Evolutionary conservation across 495 filamentous ascomycete species (phyloP).

Genomic region (Letharia lupina): DNA sequence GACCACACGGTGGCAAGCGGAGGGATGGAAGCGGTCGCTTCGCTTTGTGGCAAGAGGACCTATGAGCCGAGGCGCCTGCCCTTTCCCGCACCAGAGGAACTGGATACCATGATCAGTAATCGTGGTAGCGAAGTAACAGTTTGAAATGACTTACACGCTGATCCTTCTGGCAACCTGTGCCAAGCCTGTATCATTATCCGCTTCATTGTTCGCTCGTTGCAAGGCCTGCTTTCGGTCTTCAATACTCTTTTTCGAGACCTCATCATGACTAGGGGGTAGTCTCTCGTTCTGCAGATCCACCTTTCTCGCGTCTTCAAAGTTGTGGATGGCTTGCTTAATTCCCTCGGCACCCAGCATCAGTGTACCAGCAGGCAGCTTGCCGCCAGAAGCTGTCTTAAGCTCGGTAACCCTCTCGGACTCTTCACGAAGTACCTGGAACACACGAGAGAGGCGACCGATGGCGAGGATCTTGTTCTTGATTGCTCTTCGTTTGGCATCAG

Average conservation of each 20-base stretch:
- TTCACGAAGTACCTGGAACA: conserved; percentile 96
- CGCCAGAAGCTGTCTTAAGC: conserved; percentile 91
- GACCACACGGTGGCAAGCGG: not conserved
- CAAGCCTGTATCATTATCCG: conserved; percentile 82
- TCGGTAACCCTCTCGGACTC: conserved; percentile 95
- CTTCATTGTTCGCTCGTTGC: conserved; percentile 73
- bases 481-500: conserved; percentile 84
- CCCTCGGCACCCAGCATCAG: conserved; percentile 97
- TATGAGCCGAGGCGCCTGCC: conserved; percentile 17
- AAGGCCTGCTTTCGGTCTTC: conserved; percentile 73
- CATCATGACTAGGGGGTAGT: conserved; percentile 84
- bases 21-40: not conserved
- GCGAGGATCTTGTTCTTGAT: conserved; percentile 99
- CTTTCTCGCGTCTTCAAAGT: conserved; percentile 95
- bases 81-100: conserved; percentile 25
- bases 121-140: not conserved
- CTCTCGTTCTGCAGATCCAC: conserved; percentile 96
- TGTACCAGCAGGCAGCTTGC: conserved; percentile 86
- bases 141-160: conserved; percentile 73
- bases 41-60: not conserved
- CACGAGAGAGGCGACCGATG: conserved; percentile 90
- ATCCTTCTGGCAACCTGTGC: conserved; percentile 79
- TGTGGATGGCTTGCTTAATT: conserved; percentile 97
- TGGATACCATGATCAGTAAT: conserved; percentile 11
- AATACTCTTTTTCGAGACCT: conserved; percentile 70